Evolutionary conservation across 139 green algal genomes (phyloP), one percentile per base, ranked within the genome.

Genomic region (Medakamo hakoo): DNA sequence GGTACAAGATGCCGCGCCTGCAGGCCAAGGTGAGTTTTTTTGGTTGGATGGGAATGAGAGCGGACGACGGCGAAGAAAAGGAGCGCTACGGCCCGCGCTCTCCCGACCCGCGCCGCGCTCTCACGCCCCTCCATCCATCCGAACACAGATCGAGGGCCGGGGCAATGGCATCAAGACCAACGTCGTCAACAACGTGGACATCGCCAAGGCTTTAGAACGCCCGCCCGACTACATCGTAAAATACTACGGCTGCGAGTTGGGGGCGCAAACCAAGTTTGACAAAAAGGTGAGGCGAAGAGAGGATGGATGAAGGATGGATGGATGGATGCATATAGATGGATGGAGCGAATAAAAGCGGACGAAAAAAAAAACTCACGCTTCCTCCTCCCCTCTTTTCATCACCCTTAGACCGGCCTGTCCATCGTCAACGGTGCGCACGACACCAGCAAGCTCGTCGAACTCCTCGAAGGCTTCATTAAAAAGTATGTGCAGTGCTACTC

Each of bases 151-250:
- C 63, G 92, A 99, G 64, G 93, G 93, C 20, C 73, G 93, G 0
- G 93, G 93, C 58, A 99, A 99, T 69, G 93, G 93, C 68, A 98
- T 99, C 77, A 97, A 97, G 65, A 99, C 93, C 2, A 97, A 97
- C 68, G 78, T 98, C 2, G 89, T 96, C 29, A 99, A 99, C 85
- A 95, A 95, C 68, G 91, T 96, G 4, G 93, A 99, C 59, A 90
- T 99, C 29, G 91, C 93, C 29, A 98, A 98, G 73, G 91, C 93
- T 2, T 70, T 99, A 58, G 91, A 92, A 58, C 75, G 93, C 0
- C 87, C 90, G 16, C 82, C 92, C 25, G 82, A 90, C 31, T 84
- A 98, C 73, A 87, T 88, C 4, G 76, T 95, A 31, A 98, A 98
- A 74, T 96, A 84, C 68, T 97, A 91, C 65, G 93, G 93, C 23